A percentile compares a stretch with the other conserved stretches of the same genome.
These are phyloP conservation scores for Albugo laibachii DNA, from an alignment of 352 stramenopile species.

Conservation along the genomic window DNA sequence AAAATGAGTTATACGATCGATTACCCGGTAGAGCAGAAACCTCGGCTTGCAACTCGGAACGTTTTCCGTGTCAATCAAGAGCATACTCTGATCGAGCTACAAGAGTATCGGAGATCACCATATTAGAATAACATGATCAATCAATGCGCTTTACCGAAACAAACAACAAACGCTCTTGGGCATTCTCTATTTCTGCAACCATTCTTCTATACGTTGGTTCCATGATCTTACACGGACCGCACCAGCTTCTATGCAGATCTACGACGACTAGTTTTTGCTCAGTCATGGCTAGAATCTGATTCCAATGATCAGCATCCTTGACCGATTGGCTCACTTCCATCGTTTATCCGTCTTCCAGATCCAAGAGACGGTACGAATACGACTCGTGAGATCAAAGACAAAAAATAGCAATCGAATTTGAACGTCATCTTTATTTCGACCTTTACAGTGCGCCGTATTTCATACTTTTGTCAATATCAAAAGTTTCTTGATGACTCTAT, in stretches of 20 bases:
- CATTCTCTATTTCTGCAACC: conserved; percentile 26
- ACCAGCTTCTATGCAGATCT: conserved; percentile 52
- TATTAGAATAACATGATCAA: conserved; percentile 1
- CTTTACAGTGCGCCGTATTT: no score
- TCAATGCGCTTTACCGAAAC: conserved; percentile 15
- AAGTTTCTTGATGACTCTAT: no score
- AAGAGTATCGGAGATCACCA: not conserved
- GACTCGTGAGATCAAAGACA: not conserved
- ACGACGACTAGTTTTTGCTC: conserved; percentile 56
- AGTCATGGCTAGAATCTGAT: conserved; percentile 19
- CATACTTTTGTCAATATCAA: no score
- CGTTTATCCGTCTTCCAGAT: no score
- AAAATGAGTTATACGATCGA: not conserved
- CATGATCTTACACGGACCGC: conserved; percentile 51
- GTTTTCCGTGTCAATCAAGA: conserved; percentile 9
- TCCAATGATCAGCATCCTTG: conserved; percentile 40
- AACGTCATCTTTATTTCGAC: no score
- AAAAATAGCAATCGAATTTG: no score
- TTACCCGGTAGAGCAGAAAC: conserved; percentile 37
- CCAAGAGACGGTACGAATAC: not conserved
- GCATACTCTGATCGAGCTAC: no score
- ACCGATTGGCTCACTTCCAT: conserved; percentile 36
- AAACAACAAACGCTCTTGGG: conserved; percentile 30
- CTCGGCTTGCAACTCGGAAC: conserved; percentile 38
- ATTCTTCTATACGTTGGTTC: conserved; percentile 55